A percentile compares a stretch with the other conserved stretches of the same genome.
phyloP scores from a whole-genome alignment of 345 rosid genomes.

The Murraya paniculata region DNA sequence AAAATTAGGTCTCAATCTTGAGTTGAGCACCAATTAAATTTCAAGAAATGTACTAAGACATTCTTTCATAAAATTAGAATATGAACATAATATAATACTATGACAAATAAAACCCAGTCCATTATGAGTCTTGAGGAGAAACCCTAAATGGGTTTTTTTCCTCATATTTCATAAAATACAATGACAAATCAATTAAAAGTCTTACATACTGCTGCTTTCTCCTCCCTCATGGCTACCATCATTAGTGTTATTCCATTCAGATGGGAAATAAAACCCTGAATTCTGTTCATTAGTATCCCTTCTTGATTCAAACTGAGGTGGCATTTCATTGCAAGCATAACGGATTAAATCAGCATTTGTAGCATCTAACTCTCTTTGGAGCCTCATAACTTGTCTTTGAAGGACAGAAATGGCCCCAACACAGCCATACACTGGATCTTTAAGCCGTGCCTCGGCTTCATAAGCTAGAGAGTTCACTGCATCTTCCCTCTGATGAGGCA shows the following conservation, averaged over 20 bases:
- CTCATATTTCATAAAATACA: neutral
- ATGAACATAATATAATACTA: neutral
- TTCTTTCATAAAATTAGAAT: neutral
- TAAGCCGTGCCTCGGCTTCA: slow-evolving; percentile 59
- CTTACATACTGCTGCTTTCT: slow-evolving; percentile 28
- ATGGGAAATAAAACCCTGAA: slow-evolving; percentile 25
- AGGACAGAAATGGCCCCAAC: slow-evolving; percentile 60
- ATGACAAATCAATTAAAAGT: neutral
- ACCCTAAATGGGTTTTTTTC: slow-evolving; percentile 24
- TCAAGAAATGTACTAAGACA: neutral
- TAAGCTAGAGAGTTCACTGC: slow-evolving; percentile 62
- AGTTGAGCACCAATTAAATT: too few relatives aligned
- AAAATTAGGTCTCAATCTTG: neutral
- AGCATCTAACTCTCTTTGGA: slow-evolving; percentile 53
- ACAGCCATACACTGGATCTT: slow-evolving; percentile 64
- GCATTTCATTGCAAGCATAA: slow-evolving; percentile 27
- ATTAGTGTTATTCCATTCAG: slow-evolving; percentile 23
- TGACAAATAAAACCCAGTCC: neutral
- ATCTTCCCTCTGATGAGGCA: slow-evolving; percentile 61
- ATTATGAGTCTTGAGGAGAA: slow-evolving; percentile 15
- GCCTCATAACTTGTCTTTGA: slow-evolving; percentile 48
- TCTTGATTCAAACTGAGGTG: slow-evolving; percentile 21
- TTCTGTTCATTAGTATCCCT: slow-evolving; percentile 20
- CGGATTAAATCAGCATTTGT: slow-evolving; percentile 51
- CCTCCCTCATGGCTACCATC: slow-evolving; percentile 21